Base-by-base conservation (phyloP, 202 grass and related monocot species). In the Alloteropsis angusta region DNA sequence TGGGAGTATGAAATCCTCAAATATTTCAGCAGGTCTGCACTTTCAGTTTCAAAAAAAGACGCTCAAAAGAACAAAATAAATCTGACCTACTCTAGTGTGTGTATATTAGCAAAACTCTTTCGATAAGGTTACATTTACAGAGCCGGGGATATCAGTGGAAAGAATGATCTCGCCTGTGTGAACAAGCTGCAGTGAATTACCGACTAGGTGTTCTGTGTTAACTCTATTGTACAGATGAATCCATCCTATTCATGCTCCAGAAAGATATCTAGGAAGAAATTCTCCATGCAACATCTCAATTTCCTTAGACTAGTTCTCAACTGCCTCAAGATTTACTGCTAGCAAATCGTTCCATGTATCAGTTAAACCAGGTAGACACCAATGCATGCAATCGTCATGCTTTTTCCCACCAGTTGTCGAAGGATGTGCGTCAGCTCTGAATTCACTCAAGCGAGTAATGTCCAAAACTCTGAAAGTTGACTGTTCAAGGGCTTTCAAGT, bases 361-460 rank as follows among this genome's bases (percentile, higher is more conserved):
- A 1, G 89, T 80, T 59, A 89, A 84, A 54, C 96, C 96, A 15
- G 96, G 92, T 68, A 95, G 90, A 68, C 87, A 98, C 96, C 92
- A 95, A 83, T 98, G 92, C 96, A 98, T 95, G 79, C 92, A 98
- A 77, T 98, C 92, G 66, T 89, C 87, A 15, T 98, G 96, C 57
- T 91, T 95, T 36, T 95, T 98, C 9, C 92, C 87, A 0, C 96
- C 96, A 8, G 85, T 83, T 25, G 81, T 80, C 58, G 96, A 90
- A 68, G 96, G 92, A 90, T 98, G 96, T 61, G 96, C 92, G 74
- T 98, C 96, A 8, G 92, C 92, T 93, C 96, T 86, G 79, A 90
- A 89, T 78, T 95, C 90, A 11, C 96, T 98, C 92, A 95, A 87
- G 43, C 21, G 73, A 54, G 86, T 91, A 21, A 93, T 64, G 15